Evolutionary conservation across 805 yeast species (phyloP), one percentile per base, ranked within the genome.

Genomic region (Candida stauntonica): DNA sequence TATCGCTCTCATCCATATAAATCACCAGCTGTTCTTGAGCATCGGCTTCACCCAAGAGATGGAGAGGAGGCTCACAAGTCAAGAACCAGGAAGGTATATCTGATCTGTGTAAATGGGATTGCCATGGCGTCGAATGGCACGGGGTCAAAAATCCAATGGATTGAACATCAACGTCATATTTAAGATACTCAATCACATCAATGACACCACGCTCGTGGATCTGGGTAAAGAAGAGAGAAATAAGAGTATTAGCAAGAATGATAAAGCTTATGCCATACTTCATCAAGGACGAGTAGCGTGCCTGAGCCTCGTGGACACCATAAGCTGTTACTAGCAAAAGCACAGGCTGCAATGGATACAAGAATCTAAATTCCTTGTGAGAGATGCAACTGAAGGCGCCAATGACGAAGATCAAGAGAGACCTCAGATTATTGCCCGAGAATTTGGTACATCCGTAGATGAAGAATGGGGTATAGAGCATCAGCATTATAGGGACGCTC

Each of bases 41-140:
- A 24, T 58, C 48, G 4, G 54, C 46, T 19, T 59, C 61, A 15
- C 53, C 47, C 17, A 67, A 31, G 7, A 68, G 41, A 49, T 63
- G 62, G 18, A 66, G 57, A 1, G 99, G 98, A 0, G 99, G 99
- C 41, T 87, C 94, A 60, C 99, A 93, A 0, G 95, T 77, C 29
- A 93, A 64, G 38, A 81, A 80, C 95, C 96, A 85, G 1, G 79
- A 71, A 1, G 57, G 49, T 4, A 73, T 54, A 19, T 67, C 71
- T 8, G 65, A 58, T 17, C 84, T 63, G 54, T 89, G 95, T 29
- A 93, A 61, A 55, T 83, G 79, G 18, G 93, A 76, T 55, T 87
- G 96, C 79, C 93, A 85, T 3, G 99, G 99, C 0, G 97, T 91
- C 0, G 98, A 89, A 60, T 93, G 99, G 53, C 99, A 93, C 0